These are phyloP conservation scores for Cordyceps militaris DNA, from an alignment of 2,329 filamentous ascomycete genomes.

Conservation along the genomic window DNA sequence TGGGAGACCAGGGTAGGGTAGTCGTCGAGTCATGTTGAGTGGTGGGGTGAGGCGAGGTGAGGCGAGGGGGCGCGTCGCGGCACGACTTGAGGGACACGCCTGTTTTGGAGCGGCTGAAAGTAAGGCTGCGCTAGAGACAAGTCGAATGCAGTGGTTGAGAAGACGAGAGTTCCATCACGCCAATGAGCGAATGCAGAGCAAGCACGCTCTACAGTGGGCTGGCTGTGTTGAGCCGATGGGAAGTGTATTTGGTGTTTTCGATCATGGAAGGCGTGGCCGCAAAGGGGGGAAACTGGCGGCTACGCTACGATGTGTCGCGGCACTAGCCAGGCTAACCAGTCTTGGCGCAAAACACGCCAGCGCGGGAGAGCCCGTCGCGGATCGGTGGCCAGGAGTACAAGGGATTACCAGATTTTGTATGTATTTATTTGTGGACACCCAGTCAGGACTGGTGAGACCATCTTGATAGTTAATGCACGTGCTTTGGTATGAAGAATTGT, in stretches of 20 bases:
- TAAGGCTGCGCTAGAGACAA: background rate
- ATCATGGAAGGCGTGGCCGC: background rate
- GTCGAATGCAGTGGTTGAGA: background rate
- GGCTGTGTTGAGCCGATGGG: background rate
- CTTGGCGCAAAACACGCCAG: no score
- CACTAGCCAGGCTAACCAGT: no score
- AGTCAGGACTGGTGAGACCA: no score
- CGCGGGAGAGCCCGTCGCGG: no score
- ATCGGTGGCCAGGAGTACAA: no score
- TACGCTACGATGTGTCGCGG: no score
- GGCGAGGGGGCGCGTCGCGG: no score
- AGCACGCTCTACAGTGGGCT: background rate
- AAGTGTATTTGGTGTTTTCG: background rate
- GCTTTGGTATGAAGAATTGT: no score
- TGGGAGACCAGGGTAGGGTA: conserved; percentile 38
- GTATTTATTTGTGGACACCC: no score
- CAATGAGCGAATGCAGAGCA: background rate
- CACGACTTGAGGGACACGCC: background rate
- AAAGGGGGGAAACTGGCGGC: no score
- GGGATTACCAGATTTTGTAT: no score
- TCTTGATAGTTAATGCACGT: no score
- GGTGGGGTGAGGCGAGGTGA: background rate
- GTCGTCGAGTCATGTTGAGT: conserved; percentile 24
- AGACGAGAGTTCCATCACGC: background rate
- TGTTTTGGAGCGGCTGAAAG: background rate